A percentile compares a stretch with the other conserved stretches of the same genome.
phyloP scores from a whole-genome alignment of 345 rosid genomes.

The Aurinia saxatilis region DNA sequence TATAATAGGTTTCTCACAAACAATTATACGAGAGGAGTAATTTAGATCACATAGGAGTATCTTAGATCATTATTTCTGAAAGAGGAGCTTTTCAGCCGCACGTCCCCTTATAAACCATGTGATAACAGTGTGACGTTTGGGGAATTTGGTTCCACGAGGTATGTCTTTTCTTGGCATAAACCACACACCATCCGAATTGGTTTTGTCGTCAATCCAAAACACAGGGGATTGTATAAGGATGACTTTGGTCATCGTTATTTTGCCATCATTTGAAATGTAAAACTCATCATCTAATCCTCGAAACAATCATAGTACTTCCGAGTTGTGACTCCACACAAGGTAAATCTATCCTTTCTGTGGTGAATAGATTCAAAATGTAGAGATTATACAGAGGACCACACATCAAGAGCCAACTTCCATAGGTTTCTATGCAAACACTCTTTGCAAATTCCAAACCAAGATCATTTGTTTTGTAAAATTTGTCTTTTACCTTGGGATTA shows the following conservation, averaged over 20 bases:
- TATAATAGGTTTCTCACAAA: too few relatives aligned
- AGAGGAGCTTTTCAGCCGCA: too few relatives aligned
- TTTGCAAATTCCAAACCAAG: background rate
- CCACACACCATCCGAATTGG: background rate
- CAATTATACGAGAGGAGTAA: too few relatives aligned
- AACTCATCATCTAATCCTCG: too few relatives aligned
- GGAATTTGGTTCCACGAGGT: background rate
- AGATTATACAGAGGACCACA: background rate
- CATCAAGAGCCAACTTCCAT: background rate
- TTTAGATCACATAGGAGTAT: too few relatives aligned
- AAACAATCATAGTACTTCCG: too few relatives aligned
- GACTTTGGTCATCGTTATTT: background rate
- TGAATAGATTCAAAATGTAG: background rate
- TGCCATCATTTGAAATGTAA: background rate
- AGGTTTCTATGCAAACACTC: background rate
- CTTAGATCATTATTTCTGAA: too few relatives aligned
- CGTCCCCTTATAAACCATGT: slow-evolving; percentile 3
- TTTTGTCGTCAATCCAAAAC: background rate
- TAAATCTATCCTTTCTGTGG: background rate
- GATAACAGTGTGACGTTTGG: background rate
- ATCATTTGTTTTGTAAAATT: background rate
- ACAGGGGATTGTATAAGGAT: background rate
- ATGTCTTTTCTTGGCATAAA: background rate
- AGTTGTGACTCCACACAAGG: background rate
- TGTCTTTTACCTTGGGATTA: background rate